These are phyloP conservation scores for Bipolaris zeicola DNA, from an alignment of 2,329 filamentous ascomycete species.

Conservation along the genomic window DNA sequence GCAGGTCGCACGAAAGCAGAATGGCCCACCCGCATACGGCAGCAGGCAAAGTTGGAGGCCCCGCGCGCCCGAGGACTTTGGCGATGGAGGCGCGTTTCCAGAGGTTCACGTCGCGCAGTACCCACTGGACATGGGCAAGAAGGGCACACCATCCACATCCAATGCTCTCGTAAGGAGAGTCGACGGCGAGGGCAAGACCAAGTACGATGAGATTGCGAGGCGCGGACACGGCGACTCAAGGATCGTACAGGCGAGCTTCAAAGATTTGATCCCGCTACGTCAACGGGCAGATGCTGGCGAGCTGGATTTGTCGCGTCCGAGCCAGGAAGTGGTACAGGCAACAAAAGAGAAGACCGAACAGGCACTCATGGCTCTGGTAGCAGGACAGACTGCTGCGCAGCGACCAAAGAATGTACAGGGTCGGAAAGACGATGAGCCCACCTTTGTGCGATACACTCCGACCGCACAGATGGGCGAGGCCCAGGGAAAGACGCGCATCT, in stretches of 20 bases:
- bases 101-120: conserved; percentile 95
- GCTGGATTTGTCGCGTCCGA: conserved; percentile 82
- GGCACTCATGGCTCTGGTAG: conserved; percentile 80
- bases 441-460: conserved; percentile 93
- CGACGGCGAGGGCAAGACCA: conserved; percentile 88
- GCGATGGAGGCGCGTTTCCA: conserved; percentile 94
- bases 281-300: conserved; percentile 93
- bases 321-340: conserved; percentile 79
- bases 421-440: conserved; percentile 79
- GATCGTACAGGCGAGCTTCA: conserved; percentile 94
- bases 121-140: conserved; percentile 91
- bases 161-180: conserved; percentile 94
- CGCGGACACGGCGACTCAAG: conserved; percentile 84
- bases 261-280: conserved; percentile 90
- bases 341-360: conserved; percentile 88
- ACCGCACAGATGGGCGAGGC: conserved; percentile 95
- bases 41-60: conserved; percentile 90
- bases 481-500: conserved; percentile 87
- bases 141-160: conserved; percentile 62
- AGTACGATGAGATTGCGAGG: conserved; percentile 92
- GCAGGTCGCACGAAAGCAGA: conserved; percentile 73
- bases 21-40: conserved; percentile 85
- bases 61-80: conserved; percentile 86
- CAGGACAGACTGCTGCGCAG: conserved; percentile 85
- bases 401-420: conserved; percentile 94